Evolutionary conservation across 2,329 filamentous ascomycete genomes (phyloP).

Genomic region (Paraphoma chrysanthemicola): DNA sequence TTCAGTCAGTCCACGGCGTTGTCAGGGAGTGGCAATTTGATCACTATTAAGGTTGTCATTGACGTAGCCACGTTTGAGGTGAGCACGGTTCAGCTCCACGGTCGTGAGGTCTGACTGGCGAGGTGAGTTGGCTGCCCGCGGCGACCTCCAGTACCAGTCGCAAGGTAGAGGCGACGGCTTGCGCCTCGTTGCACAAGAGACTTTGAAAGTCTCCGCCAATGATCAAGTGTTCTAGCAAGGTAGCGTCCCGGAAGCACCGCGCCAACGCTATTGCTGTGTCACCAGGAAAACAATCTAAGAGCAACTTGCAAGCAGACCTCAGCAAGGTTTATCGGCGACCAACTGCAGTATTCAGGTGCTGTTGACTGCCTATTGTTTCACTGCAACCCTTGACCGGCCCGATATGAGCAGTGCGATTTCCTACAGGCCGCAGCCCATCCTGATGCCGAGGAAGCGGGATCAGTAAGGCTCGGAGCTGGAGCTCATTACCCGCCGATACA

Average conservation of each 20-base stretch:
- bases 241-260: background rate
- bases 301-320: constrained; percentile 1
- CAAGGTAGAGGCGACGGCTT: background rate
- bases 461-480: constrained; percentile 3
- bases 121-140: background rate
- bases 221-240: background rate
- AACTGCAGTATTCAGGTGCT: background rate
- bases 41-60: no score
- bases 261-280: background rate
- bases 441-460: constrained; percentile 7
- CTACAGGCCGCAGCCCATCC: constrained; percentile 3
- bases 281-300: background rate
- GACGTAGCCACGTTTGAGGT: no score
- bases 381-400: constrained; percentile 10
- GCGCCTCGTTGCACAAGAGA: background rate
- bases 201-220: background rate
- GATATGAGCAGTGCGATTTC: constrained; percentile 2
- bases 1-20: background rate
- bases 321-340: constrained; percentile 9
- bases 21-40: background rate
- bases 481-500: constrained; percentile 3
- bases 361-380: constrained; percentile 21
- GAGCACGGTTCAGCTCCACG: no score
- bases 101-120: no score
- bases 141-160: background rate